Base-by-base conservation (phyloP, 140 eudicot species). In the Senecio squalidus region DNA sequence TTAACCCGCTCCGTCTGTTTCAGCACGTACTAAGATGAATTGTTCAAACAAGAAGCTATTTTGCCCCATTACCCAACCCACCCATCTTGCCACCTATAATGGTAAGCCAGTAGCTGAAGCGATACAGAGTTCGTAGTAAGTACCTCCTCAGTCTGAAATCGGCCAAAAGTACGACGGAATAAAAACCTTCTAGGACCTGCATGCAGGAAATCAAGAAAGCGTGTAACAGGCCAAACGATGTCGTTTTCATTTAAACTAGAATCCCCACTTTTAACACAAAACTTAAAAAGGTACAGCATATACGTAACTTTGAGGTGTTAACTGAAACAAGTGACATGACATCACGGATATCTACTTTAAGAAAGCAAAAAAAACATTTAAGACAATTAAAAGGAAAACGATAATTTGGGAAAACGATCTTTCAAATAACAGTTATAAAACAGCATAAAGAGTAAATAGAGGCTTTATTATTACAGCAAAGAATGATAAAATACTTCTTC, bases 111-210 rank as follows among this genome's bases (percentile, higher is more conserved):
- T 36, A 31, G 36, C 29, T 52, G 39, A 44, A 40, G 4, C 43
- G 0, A 11, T 36, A 36, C 21, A 22, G 20, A 44, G 52, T 53
- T 5, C 65, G 25, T 1, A 27, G 45, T 43, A 67, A 49, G 17
- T 77, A 91, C 98, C 98, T 86, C 98, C 75, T 91, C 98, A 57
- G 79, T 74, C 67, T 75, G 98, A 75, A 91, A 82, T 62, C 96
- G 94, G 18, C 98, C 98, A 67, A 91, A 64, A 41, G 98, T 91
- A 44, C 84, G 84, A 15, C 96, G 85, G 41, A 80, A 80, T 72
- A 91, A 71, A 68, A 91, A 86, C 71, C 88, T 91, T 78, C 98
- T 81, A 58, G 98, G 96, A 26, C 94, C 96, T 86, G 80, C 56
- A 72, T 25, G 68, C 36, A 74, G 43, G 34, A 74, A 55, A 44